A percentile compares a stretch with the other conserved stretches of the same genome.
phyloP scores from a whole-genome alignment of 345 rosid species.

The Tarenaya hassleriana region DNA sequence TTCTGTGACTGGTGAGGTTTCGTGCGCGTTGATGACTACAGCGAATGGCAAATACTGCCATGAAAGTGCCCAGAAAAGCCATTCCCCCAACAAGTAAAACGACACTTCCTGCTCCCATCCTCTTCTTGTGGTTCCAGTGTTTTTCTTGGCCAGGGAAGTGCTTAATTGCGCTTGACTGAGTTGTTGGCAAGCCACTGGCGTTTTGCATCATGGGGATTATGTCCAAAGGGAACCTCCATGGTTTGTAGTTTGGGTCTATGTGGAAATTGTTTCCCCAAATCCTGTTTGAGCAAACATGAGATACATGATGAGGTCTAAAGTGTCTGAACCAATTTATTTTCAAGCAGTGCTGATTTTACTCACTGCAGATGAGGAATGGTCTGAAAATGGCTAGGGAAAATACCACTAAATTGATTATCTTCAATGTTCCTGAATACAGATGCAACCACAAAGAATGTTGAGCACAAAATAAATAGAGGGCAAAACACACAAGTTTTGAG shows the following conservation, averaged over 20 bases:
- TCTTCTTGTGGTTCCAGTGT: slow-evolving; percentile 36
- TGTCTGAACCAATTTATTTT: slow-evolving; percentile 8
- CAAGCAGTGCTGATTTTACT: slow-evolving; percentile 17
- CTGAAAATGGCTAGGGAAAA: slow-evolving; percentile 73
- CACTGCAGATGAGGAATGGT: slow-evolving; percentile 73
- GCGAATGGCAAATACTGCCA: slow-evolving; percentile 44
- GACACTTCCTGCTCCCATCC: slow-evolving; percentile 49
- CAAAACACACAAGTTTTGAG: slow-evolving; percentile 10
- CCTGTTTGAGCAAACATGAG: slow-evolving; percentile 38
- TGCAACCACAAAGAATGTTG: slow-evolving; percentile 14
- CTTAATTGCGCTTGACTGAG: slow-evolving; percentile 69
- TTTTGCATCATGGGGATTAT: slow-evolving; percentile 38
- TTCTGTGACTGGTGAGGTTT: slow-evolving; percentile 30
- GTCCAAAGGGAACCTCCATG: slow-evolving; percentile 72
- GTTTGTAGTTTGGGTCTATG: slow-evolving; percentile 42
- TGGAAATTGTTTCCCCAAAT: slow-evolving; percentile 74
- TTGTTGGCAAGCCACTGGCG: slow-evolving; percentile 51
- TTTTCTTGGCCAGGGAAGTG: slow-evolving; percentile 38
- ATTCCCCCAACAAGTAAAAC: slow-evolving; percentile 54
- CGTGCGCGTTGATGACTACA: slow-evolving; percentile 30
- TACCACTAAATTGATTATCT: slow-evolving; percentile 74
- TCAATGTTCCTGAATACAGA: slow-evolving; percentile 61
- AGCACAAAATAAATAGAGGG: slow-evolving; percentile 19
- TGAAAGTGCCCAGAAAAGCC: slow-evolving; percentile 50
- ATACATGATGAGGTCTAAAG: slow-evolving; percentile 1